A percentile compares a stretch with the other conserved stretches of the same genome.
Conservation (phyloP, 2,329 filamentous ascomycete species). For the Cladophialophora yegresii region DNA sequence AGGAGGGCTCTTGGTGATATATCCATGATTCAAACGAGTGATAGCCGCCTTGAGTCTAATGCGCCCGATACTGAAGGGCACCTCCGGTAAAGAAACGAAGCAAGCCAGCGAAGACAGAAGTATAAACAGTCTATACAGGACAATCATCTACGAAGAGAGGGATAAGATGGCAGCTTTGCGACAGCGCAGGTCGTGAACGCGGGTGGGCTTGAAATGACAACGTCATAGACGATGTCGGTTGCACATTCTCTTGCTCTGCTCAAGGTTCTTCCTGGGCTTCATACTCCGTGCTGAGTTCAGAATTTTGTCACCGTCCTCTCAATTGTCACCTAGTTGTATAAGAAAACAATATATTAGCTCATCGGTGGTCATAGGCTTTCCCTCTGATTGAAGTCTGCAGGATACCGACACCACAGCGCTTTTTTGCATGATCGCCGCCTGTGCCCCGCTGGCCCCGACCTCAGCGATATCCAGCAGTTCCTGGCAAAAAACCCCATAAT, state of each 20-base stretch:
- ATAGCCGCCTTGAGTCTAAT: background rate
- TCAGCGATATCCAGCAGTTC: background rate
- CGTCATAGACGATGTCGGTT: background rate
- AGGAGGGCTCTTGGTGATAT: conserved; percentile 39
- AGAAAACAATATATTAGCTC: background rate
- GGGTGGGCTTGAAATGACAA: background rate
- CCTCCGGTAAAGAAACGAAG: background rate
- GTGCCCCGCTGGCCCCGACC: background rate
- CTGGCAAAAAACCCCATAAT: background rate
- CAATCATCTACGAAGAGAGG: background rate
- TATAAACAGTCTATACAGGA: background rate
- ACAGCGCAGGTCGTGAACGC: background rate
- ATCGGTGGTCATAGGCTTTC: background rate
- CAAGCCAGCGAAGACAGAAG: background rate
- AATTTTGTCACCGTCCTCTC: background rate
- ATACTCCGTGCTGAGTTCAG: too few species aligned
- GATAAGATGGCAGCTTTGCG: background rate
- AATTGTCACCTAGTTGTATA: background rate
- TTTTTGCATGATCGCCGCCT: background rate
- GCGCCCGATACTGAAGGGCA: background rate
- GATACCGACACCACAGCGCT: background rate
- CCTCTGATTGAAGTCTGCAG: background rate
- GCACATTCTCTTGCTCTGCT: background rate
- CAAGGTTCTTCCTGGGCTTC: too few species aligned
- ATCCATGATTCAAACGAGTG: conserved; percentile 39